Conservation (phyloP, 768 basidiomycete species). For the Pulveroboletus frians region DNA sequence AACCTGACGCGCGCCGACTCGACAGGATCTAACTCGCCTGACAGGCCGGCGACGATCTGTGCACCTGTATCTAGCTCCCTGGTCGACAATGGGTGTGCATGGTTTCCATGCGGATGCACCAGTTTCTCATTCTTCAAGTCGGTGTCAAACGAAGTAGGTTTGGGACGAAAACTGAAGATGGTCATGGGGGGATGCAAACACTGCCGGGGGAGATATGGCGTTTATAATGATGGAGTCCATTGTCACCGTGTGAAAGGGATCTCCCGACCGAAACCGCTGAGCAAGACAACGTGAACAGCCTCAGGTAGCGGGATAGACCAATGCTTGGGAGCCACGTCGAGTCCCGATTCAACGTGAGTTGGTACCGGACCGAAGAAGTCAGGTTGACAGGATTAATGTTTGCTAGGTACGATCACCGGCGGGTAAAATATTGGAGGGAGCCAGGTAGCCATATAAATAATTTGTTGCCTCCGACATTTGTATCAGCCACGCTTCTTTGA, state of each 20-base stretch:
- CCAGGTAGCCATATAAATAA: background rate
- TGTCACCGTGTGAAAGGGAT: slow-evolving; percentile 10
- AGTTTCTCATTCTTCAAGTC: slow-evolving; percentile 9
- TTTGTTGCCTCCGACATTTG: background rate
- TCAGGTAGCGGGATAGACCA: background rate
- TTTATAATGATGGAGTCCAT: no score
- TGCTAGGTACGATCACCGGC: background rate
- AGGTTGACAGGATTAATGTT: background rate
- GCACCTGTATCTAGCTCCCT: slow-evolving; percentile 61
- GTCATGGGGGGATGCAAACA: background rate
- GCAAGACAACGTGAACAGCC: slow-evolving; percentile 6
- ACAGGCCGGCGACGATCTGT: slow-evolving; percentile 44
- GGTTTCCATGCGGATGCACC: slow-evolving; percentile 1
- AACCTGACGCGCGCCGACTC: slow-evolving; percentile 53
- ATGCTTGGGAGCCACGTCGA: no score
- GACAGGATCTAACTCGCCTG: slow-evolving; percentile 42
- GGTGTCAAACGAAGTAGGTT: slow-evolving; percentile 8
- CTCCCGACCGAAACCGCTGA: background rate
- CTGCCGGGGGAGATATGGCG: background rate
- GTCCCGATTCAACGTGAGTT: no score
- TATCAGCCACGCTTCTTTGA: slow-evolving; percentile 30
- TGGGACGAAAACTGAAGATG: slow-evolving; percentile 6
- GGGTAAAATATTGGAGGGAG: background rate
- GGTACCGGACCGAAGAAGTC: background rate
- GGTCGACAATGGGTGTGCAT: slow-evolving; percentile 29